phyloP scores from a whole-genome alignment of 2,329 filamentous ascomycete genomes.

The Epichloe glyceriae region DNA sequence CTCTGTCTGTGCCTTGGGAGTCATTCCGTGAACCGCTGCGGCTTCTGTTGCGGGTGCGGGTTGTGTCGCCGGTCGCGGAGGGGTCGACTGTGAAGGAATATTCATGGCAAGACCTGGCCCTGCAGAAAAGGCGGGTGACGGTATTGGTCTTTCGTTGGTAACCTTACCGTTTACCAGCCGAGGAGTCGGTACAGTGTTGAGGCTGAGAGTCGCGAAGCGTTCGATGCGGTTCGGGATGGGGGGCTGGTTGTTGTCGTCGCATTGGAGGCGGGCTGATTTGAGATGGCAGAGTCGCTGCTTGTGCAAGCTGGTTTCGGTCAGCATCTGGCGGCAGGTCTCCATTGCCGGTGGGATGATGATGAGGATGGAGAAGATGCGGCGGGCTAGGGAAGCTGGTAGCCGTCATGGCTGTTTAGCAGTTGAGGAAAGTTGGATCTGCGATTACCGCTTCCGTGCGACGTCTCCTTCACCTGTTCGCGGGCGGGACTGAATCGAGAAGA shows the following conservation, averaged over 20 bases:
- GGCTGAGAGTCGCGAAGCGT: slow-evolving; percentile 1
- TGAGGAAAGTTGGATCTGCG: not conserved
- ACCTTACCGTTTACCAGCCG: not conserved
- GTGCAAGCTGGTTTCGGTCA: not conserved
- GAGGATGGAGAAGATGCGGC: not conserved
- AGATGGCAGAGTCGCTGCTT: not conserved
- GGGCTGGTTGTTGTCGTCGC: slow-evolving; percentile 9
- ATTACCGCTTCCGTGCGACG: not conserved
- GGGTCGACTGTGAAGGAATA: slow-evolving; percentile 10
- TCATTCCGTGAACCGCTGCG: slow-evolving; percentile 7
- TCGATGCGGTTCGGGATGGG: not conserved
- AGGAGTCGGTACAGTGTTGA: not conserved
- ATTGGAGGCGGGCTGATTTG: slow-evolving; percentile 18
- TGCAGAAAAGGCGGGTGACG: not conserved
- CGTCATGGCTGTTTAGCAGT: not conserved
- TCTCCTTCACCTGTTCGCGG: too few relatives aligned
- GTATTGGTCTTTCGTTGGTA: not conserved
- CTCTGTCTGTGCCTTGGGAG: slow-evolving; percentile 13
- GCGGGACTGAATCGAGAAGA: not conserved
- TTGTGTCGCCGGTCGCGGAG: slow-evolving; percentile 7
- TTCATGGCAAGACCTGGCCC: not conserved
- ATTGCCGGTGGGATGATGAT: not conserved
- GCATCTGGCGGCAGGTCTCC: not conserved
- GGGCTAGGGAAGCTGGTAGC: not conserved
- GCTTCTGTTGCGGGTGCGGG: not conserved